Percentiles rank a stretch among this genome's conserved stretches.
Evolutionary conservation across 2,329 filamentous ascomycete species (phyloP).

Genomic region (Penicillium verrucosum): DNA sequence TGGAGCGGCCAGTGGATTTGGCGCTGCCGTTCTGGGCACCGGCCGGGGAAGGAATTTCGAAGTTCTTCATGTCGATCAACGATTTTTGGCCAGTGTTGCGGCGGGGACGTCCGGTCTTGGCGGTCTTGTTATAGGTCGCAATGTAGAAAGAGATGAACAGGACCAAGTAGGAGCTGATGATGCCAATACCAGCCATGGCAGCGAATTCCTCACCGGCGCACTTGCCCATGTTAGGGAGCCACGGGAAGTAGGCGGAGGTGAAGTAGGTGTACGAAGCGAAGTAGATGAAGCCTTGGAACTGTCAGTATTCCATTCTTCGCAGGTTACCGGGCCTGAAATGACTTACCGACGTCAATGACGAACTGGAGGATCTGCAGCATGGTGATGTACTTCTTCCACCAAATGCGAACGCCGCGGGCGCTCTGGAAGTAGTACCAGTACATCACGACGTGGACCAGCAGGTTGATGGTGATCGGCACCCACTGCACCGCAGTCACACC

Average conservation of each 20-base stretch:
- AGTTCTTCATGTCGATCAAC: slow-evolving; percentile 77
- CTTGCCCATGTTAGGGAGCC: slow-evolving; percentile 76
- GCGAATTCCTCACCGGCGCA: slow-evolving; percentile 97
- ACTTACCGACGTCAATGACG: slow-evolving; percentile 88
- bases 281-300: slow-evolving; percentile 81
- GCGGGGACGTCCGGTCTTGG: slow-evolving; percentile 42
- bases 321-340: not conserved
- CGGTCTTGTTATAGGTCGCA: slow-evolving; percentile 80
- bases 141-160: slow-evolving; percentile 99
- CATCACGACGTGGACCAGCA: slow-evolving; percentile 96
- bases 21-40: slow-evolving; percentile 29
- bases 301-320: slow-evolving; percentile 5
- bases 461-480: slow-evolving; percentile 89
- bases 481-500: slow-evolving; percentile 91
- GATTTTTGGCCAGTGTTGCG: slow-evolving; percentile 73
- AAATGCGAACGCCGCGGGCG: slow-evolving; percentile 89
- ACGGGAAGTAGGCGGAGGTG: slow-evolving; percentile 81
- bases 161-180: slow-evolving; percentile 90
- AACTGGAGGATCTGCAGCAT: slow-evolving; percentile 96
- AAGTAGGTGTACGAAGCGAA: slow-evolving; percentile 99
- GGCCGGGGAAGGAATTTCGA: slow-evolving; percentile 54
- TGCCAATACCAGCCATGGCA: slow-evolving; percentile 85
- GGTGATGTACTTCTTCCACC: slow-evolving; percentile 99
- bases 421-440: slow-evolving; percentile 99
- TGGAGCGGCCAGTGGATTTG: slow-evolving; percentile 40